Evolutionary conservation across 768 basidiomycete genomes (phyloP).

Genomic region (Ramaria rubella): DNA sequence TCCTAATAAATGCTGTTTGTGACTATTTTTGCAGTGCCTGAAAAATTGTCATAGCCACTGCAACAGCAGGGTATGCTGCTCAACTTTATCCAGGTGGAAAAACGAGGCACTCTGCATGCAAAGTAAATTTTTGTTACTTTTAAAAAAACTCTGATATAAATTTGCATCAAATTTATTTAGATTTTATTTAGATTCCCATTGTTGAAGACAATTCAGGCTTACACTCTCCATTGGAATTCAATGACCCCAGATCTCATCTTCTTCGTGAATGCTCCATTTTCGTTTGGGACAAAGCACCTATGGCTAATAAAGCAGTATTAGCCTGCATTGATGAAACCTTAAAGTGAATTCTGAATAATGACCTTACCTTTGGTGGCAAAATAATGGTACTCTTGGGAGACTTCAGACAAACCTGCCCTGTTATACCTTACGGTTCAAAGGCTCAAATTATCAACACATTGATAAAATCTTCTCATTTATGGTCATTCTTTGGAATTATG

Average conservation of each 20-base stretch:
- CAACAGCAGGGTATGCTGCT: conserved; percentile 34
- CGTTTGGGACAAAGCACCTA: conserved; percentile 40
- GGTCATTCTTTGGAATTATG: conserved; percentile 25
- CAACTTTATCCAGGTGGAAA: conserved; percentile 32
- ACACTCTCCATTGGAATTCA: conserved; percentile 24
- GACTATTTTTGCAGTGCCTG: conserved; percentile 22
- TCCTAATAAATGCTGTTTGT: conserved; percentile 29
- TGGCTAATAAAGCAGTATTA: conserved; percentile 31
- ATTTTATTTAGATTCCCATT: conserved; percentile 26
- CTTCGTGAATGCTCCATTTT: conserved; percentile 25
- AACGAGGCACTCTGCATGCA: conserved; percentile 35
- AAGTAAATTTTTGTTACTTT: conserved; percentile 21
- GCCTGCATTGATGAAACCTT: conserved; percentile 31
- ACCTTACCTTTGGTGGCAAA: conserved; percentile 33
- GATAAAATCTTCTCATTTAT: conserved; percentile 30
- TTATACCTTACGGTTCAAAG: conserved; percentile 26
- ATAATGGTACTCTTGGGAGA: conserved; percentile 32
- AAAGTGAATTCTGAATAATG: conserved; percentile 21
- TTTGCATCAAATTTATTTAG: neutral
- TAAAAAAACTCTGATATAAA: neutral
- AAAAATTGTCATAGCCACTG: conserved; percentile 30
- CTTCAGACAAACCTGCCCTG: conserved; percentile 37
- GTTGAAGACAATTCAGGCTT: conserved; percentile 28
- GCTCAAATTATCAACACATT: conserved; percentile 29
- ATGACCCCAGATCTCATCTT: conserved; percentile 28